Conservation (phyloP, 495 filamentous ascomycete species). For the Trichoderma gamsii region DNA sequence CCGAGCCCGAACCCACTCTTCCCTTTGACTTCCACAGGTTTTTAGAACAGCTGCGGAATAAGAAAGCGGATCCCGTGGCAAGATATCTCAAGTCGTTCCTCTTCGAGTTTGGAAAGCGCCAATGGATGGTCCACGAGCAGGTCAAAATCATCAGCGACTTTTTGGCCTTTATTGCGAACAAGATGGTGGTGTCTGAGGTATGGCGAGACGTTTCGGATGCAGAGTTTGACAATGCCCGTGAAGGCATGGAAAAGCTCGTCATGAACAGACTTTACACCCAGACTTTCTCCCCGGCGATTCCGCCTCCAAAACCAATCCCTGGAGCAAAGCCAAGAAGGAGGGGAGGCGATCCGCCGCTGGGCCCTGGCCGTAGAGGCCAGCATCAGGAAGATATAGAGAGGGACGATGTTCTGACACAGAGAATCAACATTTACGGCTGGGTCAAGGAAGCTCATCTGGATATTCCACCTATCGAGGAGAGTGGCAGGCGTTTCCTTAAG, state of each 20-base stretch:
- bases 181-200: slow-evolving; percentile 97
- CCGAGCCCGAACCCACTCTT: slow-evolving; percentile 81
- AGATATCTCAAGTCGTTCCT: slow-evolving; percentile 93
- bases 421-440: slow-evolving; percentile 95
- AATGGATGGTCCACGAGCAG: slow-evolving; percentile 99
- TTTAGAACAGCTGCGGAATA: slow-evolving; percentile 87
- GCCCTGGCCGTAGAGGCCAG: slow-evolving; percentile 82
- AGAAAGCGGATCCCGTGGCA: slow-evolving; percentile 93
- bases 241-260: slow-evolving; percentile 99
- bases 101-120: slow-evolving; percentile 90
- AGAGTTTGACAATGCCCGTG: slow-evolving; percentile 95
- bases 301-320: slow-evolving; percentile 67
- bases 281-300: slow-evolving; percentile 92
- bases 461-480: slow-evolving; percentile 77
- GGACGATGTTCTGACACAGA: slow-evolving; percentile 90
- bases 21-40: slow-evolving; percentile 99
- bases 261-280: slow-evolving; percentile 98
- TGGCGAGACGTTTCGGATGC: slow-evolving; percentile 94
- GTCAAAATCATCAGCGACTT: slow-evolving; percentile 98
- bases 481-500: slow-evolving; percentile 77
- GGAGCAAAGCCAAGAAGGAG: slow-evolving; percentile 62
- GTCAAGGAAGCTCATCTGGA: slow-evolving; percentile 90
- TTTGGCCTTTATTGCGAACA: slow-evolving; percentile 93
- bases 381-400: slow-evolving; percentile 98
- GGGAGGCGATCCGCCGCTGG: slow-evolving; percentile 60